Evolutionary conservation across 202 grass and related monocot species (phyloP), one percentile per base, ranked within the genome.

Genomic region (Carex sylvatica): DNA sequence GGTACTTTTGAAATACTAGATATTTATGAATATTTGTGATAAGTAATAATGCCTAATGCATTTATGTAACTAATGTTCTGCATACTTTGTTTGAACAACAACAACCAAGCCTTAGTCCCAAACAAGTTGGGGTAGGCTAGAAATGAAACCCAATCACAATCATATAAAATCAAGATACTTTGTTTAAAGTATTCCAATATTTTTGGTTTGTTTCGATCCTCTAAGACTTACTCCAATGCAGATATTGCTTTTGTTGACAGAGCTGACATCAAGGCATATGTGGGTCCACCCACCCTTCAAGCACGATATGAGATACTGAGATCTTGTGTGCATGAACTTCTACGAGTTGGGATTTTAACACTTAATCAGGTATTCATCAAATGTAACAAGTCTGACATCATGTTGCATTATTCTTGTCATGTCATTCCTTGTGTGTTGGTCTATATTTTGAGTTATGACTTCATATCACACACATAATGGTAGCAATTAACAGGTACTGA

Each of bases 241-340:
- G 96, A 99, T 95, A 95, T 99, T 91, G 96, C 96, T 28, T 99
- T 99, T 89, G 96, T 99, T 88, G 96, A 99, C 67, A 91, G 96
- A 81, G 96, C 96, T 86, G 96, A 99, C 56, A 99, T 99, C 86
- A 99, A 95, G 78, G 96, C 96, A 86, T 99, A 99, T 67, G 93
- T 99, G 12, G 96, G 96, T 33, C 96, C 96, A 8, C 96, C 96
- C 70, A 92, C 84, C 46, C 80, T 99, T 83, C 84, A 93, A 84
- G 92, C 96, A 86, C 88, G 96, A 74, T 99, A 99, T 47, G 96
- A 99, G 74, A 99, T 99, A 67, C 82, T 99, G 82, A 93, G 93
- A 80, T 95, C 96, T 54, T 99, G 96, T 82, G 81, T 99, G 76
- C 91, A 99, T 24, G 96, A 99, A 92, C 91, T 99, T 76, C 40